These are phyloP conservation scores for Ascoidea asiatica DNA, from an alignment of 805 yeast genomes.

Conservation along the genomic window DNA sequence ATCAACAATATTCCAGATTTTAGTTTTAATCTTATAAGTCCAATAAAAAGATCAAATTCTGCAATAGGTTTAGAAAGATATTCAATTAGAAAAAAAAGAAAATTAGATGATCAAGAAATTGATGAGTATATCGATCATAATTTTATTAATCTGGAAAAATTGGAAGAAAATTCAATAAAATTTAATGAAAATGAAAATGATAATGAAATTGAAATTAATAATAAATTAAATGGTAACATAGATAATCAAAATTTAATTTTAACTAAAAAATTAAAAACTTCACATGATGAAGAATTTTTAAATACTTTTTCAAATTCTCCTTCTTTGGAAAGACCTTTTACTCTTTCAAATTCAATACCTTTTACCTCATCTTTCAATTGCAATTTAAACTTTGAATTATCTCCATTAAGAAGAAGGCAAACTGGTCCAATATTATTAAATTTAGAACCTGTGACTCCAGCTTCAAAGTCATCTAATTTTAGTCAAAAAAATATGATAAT, in stretches of 20 bases:
- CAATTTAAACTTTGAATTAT: constrained; percentile 47
- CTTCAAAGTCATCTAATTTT: constrained; percentile 11
- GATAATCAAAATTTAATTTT: too few species aligned
- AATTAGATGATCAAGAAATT: background rate
- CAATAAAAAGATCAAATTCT: background rate
- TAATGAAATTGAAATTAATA: background rate
- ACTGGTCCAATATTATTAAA: constrained; percentile 38
- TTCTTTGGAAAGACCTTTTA: background rate
- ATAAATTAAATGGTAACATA: background rate
- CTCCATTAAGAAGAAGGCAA: constrained; percentile 43
- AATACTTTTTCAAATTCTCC: background rate
- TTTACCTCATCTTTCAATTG: constrained; percentile 58
- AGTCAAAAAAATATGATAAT: too few species aligned
- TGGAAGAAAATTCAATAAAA: too few species aligned
- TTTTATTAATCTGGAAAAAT: too few species aligned
- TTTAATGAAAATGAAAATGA: background rate
- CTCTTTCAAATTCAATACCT: constrained; percentile 13
- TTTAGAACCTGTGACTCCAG: constrained; percentile 52
- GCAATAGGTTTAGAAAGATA: background rate
- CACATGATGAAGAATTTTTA: too few species aligned
- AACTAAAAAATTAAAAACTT: too few species aligned
- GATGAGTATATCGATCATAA: background rate
- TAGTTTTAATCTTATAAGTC: background rate
- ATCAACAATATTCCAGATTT: background rate
- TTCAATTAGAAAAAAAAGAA: background rate